Conservation (phyloP, 108 stramenopile species). For the Mediolabrus comicus region DNA sequence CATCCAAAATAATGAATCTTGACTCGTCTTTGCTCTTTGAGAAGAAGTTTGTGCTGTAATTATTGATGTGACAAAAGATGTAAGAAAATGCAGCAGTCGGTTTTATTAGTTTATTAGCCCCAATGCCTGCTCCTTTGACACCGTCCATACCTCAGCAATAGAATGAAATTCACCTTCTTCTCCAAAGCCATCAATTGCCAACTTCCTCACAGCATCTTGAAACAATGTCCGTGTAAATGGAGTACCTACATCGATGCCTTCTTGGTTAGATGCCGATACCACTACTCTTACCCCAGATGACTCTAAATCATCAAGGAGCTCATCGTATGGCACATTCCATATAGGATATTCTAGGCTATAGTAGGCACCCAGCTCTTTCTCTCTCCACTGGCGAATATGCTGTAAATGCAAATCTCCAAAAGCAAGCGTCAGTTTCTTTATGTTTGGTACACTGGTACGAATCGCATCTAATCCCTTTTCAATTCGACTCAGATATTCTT, state of each 20-base stretch:
- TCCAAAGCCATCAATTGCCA: slow-evolving; percentile 73
- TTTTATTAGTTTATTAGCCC: too few species aligned
- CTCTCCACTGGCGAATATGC: slow-evolving; percentile 85
- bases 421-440: slow-evolving; percentile 46
- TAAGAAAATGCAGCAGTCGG: too few species aligned
- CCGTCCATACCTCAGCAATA: slow-evolving; percentile 74
- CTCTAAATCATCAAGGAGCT: slow-evolving; percentile 67
- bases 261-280: slow-evolving; percentile 56
- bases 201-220: slow-evolving; percentile 7
- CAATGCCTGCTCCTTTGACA: slow-evolving; percentile 46
- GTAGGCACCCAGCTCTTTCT: slow-evolving; percentile 42
- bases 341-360: slow-evolving; percentile 70
- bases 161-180: slow-evolving; percentile 89
- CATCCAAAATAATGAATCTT: too few species aligned
- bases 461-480: slow-evolving; percentile 58
- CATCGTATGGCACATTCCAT: slow-evolving; percentile 62
- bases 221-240: slow-evolving; percentile 47
- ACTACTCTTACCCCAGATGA: slow-evolving; percentile 52
- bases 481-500: slow-evolving; percentile 69
- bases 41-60: too few species aligned
- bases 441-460: slow-evolving; percentile 7
- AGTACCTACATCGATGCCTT: slow-evolving; percentile 46
- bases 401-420: slow-evolving; percentile 95
- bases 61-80: too few species aligned
- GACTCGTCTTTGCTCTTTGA: too few species aligned